These are phyloP conservation scores for Cyathus striatus DNA, from an alignment of 768 basidiomycete species.

Conservation along the genomic window DNA sequence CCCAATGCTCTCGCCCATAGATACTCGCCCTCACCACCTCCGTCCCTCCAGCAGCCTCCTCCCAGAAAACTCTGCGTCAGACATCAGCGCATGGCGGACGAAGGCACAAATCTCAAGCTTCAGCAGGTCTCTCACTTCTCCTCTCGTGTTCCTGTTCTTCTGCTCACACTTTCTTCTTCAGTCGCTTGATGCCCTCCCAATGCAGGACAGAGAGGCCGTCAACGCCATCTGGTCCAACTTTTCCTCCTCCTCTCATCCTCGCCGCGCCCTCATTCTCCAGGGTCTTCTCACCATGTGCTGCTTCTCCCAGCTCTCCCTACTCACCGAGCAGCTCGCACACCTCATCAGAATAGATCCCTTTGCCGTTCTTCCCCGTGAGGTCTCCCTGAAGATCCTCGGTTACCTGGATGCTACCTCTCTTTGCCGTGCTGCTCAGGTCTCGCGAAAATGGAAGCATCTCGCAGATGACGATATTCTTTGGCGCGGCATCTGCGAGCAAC, in stretches of 20 bases:
- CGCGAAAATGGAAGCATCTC: constrained; percentile 74
- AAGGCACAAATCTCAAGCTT: constrained; percentile 86
- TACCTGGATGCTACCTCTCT: constrained; percentile 91
- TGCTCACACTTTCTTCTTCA: constrained; percentile 24
- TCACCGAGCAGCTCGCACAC: constrained; percentile 85
- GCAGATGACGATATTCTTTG: constrained; percentile 96
- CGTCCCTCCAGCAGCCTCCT: no score
- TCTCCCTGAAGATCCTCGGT: constrained; percentile 80
- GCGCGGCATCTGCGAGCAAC: constrained; percentile 96
- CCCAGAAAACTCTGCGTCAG: constrained; percentile 83
- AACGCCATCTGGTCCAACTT: constrained; percentile 96
- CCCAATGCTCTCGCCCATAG: constrained; percentile 6
- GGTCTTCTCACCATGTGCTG: constrained; percentile 99
- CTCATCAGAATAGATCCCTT: constrained; percentile 97
- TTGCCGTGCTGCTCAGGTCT: constrained; percentile 91
- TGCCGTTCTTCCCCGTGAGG: constrained; percentile 82
- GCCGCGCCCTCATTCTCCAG: constrained; percentile 90
- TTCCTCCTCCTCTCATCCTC: constrained; percentile 87
- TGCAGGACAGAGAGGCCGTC: constrained; percentile 82
- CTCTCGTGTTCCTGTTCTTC: background rate
- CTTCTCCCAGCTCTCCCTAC: constrained; percentile 94
- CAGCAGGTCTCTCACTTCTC: constrained; percentile 69
- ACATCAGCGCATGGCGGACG: constrained; percentile 95
- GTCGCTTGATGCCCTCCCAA: constrained; percentile 86
- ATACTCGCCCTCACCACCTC: constrained; percentile 12